These are phyloP conservation scores for Fusarium sp. DNA, from an alignment of 2,329 filamentous ascomycete genomes.

Conservation along the genomic window DNA sequence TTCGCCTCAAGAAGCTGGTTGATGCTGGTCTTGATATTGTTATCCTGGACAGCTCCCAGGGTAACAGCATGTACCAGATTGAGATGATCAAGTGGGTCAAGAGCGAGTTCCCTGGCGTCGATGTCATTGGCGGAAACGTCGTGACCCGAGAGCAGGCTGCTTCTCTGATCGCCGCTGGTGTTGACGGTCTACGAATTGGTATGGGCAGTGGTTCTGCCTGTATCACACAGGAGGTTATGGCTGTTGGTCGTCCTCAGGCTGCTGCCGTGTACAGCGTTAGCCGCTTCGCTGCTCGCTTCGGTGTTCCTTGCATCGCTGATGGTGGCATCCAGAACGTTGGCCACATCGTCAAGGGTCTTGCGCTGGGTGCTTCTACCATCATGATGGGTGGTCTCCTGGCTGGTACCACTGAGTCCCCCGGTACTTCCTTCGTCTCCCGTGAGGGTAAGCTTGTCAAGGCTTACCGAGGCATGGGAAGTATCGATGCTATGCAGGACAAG, in stretches of 20 bases:
- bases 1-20: slow-evolving; percentile 85
- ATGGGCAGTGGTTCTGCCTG: slow-evolving; percentile 99
- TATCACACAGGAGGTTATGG: slow-evolving; percentile 99
- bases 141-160: slow-evolving; percentile 98
- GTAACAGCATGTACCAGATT: slow-evolving; percentile 98
- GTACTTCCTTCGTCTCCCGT: slow-evolving; percentile 94
- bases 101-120: slow-evolving; percentile 83
- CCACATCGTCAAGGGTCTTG: slow-evolving; percentile 98
- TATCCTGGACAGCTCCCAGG: slow-evolving; percentile 94
- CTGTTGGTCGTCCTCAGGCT: slow-evolving; percentile 95
- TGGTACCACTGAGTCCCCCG: slow-evolving; percentile 96
- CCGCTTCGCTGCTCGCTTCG: slow-evolving; percentile 90
- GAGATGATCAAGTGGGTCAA: slow-evolving; percentile 99
- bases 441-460: slow-evolving; percentile 99
- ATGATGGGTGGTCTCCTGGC: slow-evolving; percentile 99
- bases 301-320: slow-evolving; percentile 97
- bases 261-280: slow-evolving; percentile 92
- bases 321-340: slow-evolving; percentile 98
- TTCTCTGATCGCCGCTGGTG: slow-evolving; percentile 89
- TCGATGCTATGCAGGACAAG: slow-evolving; percentile 99
- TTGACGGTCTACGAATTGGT: slow-evolving; percentile 95
- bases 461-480: slow-evolving; percentile 98
- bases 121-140: slow-evolving; percentile 98
- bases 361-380: slow-evolving; percentile 92
- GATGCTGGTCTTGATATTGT: slow-evolving; percentile 97